Evolutionary conservation across 108 stramenopile species (phyloP).

Genomic region (Cyclotella distinguenda): DNA sequence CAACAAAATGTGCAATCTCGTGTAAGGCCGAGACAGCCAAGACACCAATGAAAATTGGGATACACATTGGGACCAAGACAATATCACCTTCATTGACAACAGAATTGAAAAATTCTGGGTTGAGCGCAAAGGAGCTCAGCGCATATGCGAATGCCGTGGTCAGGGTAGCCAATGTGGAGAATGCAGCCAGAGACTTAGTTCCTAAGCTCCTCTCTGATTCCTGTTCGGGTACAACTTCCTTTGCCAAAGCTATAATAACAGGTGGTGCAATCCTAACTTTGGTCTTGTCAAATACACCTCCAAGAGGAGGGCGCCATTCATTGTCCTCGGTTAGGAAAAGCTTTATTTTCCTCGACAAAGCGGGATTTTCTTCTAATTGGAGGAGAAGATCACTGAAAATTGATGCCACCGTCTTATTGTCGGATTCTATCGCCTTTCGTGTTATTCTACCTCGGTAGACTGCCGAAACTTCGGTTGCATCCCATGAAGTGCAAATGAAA

Average conservation of each 20-base stretch:
- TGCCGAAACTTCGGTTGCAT: conserved; percentile 59
- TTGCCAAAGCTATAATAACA: conserved; percentile 63
- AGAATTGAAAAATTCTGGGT: conserved; percentile 67
- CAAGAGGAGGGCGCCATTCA: conserved; percentile 41
- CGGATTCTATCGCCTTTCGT: not conserved
- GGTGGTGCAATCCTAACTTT: conserved; percentile 44
- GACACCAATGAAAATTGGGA: conserved; percentile 65
- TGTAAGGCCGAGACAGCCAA: conserved; percentile 55
- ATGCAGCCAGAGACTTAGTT: conserved; percentile 32
- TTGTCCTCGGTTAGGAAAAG: conserved; percentile 70
- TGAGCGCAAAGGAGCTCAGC: conserved; percentile 57
- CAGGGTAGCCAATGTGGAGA: conserved; percentile 48
- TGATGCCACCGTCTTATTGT: not conserved
- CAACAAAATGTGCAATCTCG: conserved; percentile 61
- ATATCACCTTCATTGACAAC: conserved; percentile 58
- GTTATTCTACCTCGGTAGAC: conserved; percentile 61
- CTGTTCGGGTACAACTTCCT: conserved; percentile 54
- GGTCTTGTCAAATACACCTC: not conserved
- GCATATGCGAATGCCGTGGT: conserved; percentile 61
- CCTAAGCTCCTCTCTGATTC: conserved; percentile 31
- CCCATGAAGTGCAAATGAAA: conserved; percentile 63
- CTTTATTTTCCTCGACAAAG: conserved; percentile 50
- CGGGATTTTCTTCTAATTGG: conserved; percentile 40
- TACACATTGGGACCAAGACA: conserved; percentile 37
- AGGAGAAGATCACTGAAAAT: conserved; percentile 53